These are phyloP conservation scores for Prosopis cineraria DNA, from an alignment of 306 rosid species.

Conservation along the genomic window DNA sequence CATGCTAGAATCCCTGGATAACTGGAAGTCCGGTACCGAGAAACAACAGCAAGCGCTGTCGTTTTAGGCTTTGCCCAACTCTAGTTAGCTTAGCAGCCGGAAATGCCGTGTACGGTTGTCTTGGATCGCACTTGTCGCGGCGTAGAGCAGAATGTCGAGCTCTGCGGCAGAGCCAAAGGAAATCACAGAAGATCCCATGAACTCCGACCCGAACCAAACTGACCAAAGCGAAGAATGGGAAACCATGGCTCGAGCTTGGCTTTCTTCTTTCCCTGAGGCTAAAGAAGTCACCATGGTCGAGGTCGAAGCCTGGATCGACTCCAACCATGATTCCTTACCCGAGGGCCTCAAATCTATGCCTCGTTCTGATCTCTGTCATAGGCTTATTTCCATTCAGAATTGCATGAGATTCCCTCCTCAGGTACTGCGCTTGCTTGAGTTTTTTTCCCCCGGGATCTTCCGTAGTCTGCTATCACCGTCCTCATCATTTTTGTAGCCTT, in stretches of 20 bases:
- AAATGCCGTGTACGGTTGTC: constrained; percentile 25
- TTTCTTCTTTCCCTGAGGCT: constrained; percentile 74
- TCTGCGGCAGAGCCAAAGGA: constrained; percentile 31
- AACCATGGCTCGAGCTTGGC: constrained; percentile 97
- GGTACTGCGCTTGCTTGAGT: constrained; percentile 28
- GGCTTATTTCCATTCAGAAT: constrained; percentile 83
- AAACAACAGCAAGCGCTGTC: constrained; percentile 22
- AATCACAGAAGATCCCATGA: constrained; percentile 36
- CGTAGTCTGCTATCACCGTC: neutral
- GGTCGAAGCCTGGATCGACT: constrained; percentile 91
- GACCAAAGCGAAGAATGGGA: constrained; percentile 78
- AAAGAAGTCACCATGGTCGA: constrained; percentile 77
- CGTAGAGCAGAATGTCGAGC: constrained; percentile 49
- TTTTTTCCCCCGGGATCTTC: neutral
- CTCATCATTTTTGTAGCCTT: neutral
- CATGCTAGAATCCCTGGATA: neutral
- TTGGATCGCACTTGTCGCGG: neutral
- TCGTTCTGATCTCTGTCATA: constrained; percentile 73
- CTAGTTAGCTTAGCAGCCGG: neutral
- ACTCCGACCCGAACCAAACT: constrained; percentile 39
- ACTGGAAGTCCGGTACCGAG: neutral
- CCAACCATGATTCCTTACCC: constrained; percentile 70
- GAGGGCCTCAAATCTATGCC: constrained; percentile 85
- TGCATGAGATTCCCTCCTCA: constrained; percentile 68
- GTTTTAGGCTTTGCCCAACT: neutral